A percentile compares a stretch with the other conserved stretches of the same genome.
These are phyloP conservation scores for Nannochloropsis gaditana DNA, from an alignment of 108 stramenopile genomes.

Conservation along the genomic window DNA sequence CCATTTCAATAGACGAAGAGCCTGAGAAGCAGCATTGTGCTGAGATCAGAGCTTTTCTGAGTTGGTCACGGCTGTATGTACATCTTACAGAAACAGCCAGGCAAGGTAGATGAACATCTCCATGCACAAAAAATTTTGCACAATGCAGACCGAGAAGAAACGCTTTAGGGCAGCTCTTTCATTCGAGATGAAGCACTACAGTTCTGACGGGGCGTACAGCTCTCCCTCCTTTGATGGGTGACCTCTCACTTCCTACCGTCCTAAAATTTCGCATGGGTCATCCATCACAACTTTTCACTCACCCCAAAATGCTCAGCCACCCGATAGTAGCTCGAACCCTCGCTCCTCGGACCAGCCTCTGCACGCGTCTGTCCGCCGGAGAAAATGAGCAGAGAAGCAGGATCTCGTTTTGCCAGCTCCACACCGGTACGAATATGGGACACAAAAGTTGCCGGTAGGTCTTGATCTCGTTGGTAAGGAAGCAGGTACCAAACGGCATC, in stretches of 20 bases:
- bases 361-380: slow-evolving; percentile 86
- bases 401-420: slow-evolving; percentile 62
- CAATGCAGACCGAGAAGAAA: too few relatives aligned
- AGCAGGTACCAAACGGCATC: slow-evolving; percentile 86
- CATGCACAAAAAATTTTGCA: too few relatives aligned
- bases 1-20: too few relatives aligned
- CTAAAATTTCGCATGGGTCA: not conserved
- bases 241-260: not conserved
- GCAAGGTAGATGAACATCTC: too few relatives aligned
- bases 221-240: not conserved
- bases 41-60: too few relatives aligned
- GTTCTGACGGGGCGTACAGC: too few relatives aligned
- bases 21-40: too few relatives aligned
- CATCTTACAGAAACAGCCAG: too few relatives aligned
- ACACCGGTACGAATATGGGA: slow-evolving; percentile 81
- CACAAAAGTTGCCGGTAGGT: slow-evolving; percentile 77
- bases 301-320: slow-evolving; percentile 55
- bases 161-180: too few relatives aligned
- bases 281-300: slow-evolving; percentile 45
- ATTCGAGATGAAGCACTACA: too few relatives aligned
- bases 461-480: slow-evolving; percentile 73
- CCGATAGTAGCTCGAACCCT: slow-evolving; percentile 51
- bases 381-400: slow-evolving; percentile 73
- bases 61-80: too few relatives aligned
- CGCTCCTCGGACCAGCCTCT: slow-evolving; percentile 63